phyloP scores from a whole-genome alignment of 108 stramenopile species.

The Pseudonitzschia multiseries region DNA sequence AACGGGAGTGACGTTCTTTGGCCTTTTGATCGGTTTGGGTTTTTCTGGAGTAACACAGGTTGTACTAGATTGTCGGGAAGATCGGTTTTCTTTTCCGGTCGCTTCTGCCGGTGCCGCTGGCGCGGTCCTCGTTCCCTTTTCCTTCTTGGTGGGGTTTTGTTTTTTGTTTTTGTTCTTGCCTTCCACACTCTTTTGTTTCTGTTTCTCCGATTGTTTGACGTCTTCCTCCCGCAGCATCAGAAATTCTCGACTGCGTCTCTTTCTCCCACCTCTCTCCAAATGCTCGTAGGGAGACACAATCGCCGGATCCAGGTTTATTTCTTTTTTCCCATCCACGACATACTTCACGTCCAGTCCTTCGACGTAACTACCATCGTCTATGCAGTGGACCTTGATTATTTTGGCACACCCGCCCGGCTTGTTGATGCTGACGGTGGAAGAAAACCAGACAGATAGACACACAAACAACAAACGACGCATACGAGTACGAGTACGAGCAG shows the following conservation, averaged over 20 bases:
- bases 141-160: background rate
- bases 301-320: slow-evolving; percentile 40
- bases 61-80: slow-evolving; percentile 8
- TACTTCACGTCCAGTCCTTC: slow-evolving; percentile 51
- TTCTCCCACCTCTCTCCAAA: slow-evolving; percentile 34
- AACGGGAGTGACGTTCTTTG: slow-evolving; percentile 9
- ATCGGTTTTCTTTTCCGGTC: slow-evolving; percentile 1
- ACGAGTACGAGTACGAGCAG: background rate
- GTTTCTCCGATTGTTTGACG: background rate
- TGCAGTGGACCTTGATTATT: slow-evolving; percentile 36
- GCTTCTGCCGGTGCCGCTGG: background rate
- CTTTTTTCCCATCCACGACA: slow-evolving; percentile 30
- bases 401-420: slow-evolving; percentile 46
- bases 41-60: background rate
- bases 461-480: background rate
- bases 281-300: slow-evolving; percentile 32
- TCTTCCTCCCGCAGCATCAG: slow-evolving; percentile 27
- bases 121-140: background rate
- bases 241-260: slow-evolving; percentile 39
- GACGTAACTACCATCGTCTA: slow-evolving; percentile 16
- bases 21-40: slow-evolving; percentile 1
- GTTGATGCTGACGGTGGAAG: slow-evolving; percentile 36
- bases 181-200: background rate
- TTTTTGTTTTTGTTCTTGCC: too few species aligned
- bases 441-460: background rate